Conservation (phyloP, 2,329 filamentous ascomycete species). For the Stenocarpella maydis region DNA sequence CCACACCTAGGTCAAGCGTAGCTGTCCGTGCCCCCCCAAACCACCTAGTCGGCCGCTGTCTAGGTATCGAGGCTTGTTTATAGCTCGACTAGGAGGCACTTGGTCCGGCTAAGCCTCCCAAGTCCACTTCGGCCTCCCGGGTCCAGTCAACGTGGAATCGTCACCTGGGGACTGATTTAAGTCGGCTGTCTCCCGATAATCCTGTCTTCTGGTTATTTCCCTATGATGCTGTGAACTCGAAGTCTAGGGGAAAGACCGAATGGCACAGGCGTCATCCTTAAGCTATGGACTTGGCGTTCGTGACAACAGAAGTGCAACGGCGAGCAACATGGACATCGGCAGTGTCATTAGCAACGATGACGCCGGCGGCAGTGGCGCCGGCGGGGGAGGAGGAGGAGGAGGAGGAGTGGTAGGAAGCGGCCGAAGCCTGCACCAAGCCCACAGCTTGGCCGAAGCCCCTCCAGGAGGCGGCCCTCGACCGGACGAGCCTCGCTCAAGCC, state of each 20-base stretch:
- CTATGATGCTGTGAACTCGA: slow-evolving; percentile 23
- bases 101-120: slow-evolving; percentile 10
- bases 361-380: background rate
- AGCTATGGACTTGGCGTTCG: slow-evolving; percentile 18
- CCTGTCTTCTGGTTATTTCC: background rate
- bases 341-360: slow-evolving; percentile 7
- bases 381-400: slow-evolving; percentile 29
- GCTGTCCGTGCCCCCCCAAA: slow-evolving; percentile 10
- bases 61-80: slow-evolving; percentile 5
- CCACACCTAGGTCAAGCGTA: slow-evolving; percentile 23
- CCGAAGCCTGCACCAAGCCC: slow-evolving; percentile 45
- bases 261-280: slow-evolving; percentile 14
- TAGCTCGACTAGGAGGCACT: slow-evolving; percentile 14
- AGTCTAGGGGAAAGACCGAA: background rate
- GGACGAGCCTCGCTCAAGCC: slow-evolving; percentile 34
- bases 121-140: slow-evolving; percentile 14
- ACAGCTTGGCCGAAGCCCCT: slow-evolving; percentile 45
- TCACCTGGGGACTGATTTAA: slow-evolving; percentile 4
- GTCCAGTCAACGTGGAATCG: slow-evolving; percentile 9
- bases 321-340: slow-evolving; percentile 24
- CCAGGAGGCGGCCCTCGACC: slow-evolving; percentile 37
- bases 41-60: slow-evolving; percentile 10
- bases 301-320: slow-evolving; percentile 11
- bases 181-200: background rate
- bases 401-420: slow-evolving; percentile 35